phyloP scores from a whole-genome alignment of 148 eudicot species.

The Drosera capensis region DNA sequence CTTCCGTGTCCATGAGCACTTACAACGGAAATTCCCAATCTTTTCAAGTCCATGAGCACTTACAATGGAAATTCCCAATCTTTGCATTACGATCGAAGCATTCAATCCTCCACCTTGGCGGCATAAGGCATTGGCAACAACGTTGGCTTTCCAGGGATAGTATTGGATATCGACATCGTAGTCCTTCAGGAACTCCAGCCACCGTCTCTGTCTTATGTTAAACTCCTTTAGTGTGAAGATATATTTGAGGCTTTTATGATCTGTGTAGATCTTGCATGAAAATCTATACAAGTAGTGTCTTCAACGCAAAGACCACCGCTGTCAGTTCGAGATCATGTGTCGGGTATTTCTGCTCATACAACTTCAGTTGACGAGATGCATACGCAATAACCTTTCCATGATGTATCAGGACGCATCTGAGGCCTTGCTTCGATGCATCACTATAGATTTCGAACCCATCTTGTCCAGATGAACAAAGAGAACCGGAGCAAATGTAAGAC shows the following conservation, averaged over 20 bases:
- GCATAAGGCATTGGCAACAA: no score
- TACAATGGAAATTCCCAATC: no score
- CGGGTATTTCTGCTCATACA: neutral
- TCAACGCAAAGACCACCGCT: neutral
- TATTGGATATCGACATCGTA: no score
- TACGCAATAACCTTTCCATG: neutral
- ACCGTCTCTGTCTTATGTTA: neutral
- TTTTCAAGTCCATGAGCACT: no score
- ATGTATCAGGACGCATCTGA: neutral
- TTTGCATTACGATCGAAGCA: no score
- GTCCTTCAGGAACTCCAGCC: conserved; percentile 1
- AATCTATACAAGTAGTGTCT: neutral
- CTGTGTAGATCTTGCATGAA: neutral
- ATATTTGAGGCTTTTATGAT: conserved; percentile 1
- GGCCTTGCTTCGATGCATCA: neutral
- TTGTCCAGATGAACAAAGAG: neutral
- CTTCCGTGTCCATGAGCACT: no score
- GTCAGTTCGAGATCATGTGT: neutral
- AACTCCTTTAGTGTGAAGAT: neutral
- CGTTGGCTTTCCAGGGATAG: no score
- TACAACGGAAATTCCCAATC: no score
- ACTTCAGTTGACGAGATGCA: neutral
- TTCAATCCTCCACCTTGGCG: no score
- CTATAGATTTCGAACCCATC: neutral
- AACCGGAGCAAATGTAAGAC: neutral